These are phyloP conservation scores for Arthrinium phaeospermum DNA, from an alignment of 2,329 filamentous ascomycete species.

Conservation along the genomic window DNA sequence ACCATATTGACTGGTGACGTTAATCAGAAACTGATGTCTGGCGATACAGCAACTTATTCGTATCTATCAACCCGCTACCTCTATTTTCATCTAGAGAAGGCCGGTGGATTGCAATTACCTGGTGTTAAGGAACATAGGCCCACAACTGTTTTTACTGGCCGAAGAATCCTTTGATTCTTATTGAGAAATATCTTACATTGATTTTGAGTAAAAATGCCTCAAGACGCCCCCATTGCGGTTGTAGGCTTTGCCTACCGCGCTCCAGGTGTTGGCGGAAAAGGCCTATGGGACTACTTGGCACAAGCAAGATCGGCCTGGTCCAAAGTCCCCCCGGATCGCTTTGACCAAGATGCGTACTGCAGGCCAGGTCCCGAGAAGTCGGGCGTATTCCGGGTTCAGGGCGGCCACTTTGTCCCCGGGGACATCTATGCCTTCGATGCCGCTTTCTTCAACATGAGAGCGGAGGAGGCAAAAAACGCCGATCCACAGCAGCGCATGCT, in stretches of 20 bases:
- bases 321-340: constrained; percentile 17
- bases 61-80: neutral
- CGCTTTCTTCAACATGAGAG: constrained; percentile 21
- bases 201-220: neutral
- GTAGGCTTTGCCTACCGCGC: constrained; percentile 20
- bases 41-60: neutral
- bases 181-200: neutral
- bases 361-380: neutral
- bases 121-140: neutral
- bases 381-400: constrained; percentile 5
- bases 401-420: constrained; percentile 13
- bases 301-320: constrained; percentile 20
- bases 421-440: constrained; percentile 21
- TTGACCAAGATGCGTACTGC: constrained; percentile 19
- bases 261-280: constrained; percentile 19
- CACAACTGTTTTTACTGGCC: neutral
- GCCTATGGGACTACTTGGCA: constrained; percentile 18
- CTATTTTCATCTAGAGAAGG: neutral
- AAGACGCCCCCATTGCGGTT: constrained; percentile 16
- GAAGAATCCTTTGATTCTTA: neutral
- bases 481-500: constrained; percentile 27
- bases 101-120: neutral
- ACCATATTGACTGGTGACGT: neutral
- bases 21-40: neutral
- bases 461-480: constrained; percentile 26